Base-by-base conservation (phyloP, 371 early-diverging fungal genomes). In the Rhizomucor miehei region DNA sequence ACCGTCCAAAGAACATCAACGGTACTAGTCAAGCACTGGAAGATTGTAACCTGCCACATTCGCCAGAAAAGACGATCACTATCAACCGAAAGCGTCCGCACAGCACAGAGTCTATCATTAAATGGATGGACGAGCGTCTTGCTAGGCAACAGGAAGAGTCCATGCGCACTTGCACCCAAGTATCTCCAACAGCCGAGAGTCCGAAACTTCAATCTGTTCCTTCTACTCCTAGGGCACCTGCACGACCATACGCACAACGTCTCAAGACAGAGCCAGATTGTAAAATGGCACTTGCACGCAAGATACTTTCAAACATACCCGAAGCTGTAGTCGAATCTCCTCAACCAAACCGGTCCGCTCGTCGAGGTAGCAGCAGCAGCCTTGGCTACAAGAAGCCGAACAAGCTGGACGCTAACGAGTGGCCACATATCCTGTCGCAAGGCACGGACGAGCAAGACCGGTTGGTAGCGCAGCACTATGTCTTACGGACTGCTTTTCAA, bases 401-500 rank as follows among this genome's bases (percentile, higher is more conserved):
- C 45, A 63, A 52, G 39, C 56, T 52, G 21, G 57, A 62, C 37
- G 25, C 44, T 13, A 13, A n/a, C 11, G 54, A 65, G 24, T 61
- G 62, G 69, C 69, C 77, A 0, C 60, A 65, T 56, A 65, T 73
- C 1, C 46, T 77, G 6, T 54, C 68, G 1, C 60, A 63, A 37
- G 62, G 57, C 47, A 63, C 61, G 35, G 62, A 65, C 6, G 77
- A 77, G 21, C 72, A 71, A 48, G 77, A 77, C 48, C 69, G 77
- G 5, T 51, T 73, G 54, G 70, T 73, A 6, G 62, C 74, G 49
- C 77, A 77, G 35, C 74, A 77, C 48, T 77, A 77, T 35, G 46
- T 77, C n/a, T 47, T 73, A 23, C 64, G 77, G 14, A 73, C 77
- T 2, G 74, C 72, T 1, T 73, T 73, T 51, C 65, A 69, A 17